Percentiles rank a stretch among this genome's conserved stretches.
Evolutionary conservation across 2,329 filamentous ascomycete genomes (phyloP).

Genomic region (Cladorrhinum sp.): DNA sequence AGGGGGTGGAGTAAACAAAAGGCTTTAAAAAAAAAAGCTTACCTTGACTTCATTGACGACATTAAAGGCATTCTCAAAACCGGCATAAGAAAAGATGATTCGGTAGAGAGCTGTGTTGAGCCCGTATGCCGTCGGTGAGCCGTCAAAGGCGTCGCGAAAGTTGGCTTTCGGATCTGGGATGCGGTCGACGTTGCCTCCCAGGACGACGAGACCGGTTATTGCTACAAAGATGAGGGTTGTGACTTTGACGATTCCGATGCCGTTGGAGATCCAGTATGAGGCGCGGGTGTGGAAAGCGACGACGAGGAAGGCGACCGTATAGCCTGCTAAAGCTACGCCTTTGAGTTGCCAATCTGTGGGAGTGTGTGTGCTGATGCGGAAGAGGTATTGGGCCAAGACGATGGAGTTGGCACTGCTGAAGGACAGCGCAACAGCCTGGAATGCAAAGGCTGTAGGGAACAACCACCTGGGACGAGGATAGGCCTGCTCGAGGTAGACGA

Average conservation of each 20-base stretch:
- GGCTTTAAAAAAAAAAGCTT: neutral
- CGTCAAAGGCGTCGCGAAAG: slow-evolving; percentile 54
- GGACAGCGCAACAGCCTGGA: slow-evolving; percentile 60
- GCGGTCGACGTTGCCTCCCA: slow-evolving; percentile 50
- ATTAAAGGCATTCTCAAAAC: slow-evolving; percentile 58
- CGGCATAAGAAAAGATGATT: slow-evolving; percentile 56
- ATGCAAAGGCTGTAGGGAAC: slow-evolving; percentile 62
- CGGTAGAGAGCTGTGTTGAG: slow-evolving; percentile 59
- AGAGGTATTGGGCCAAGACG: slow-evolving; percentile 62
- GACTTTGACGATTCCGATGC: slow-evolving; percentile 55
- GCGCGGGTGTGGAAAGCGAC: slow-evolving; percentile 50
- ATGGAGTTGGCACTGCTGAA: slow-evolving; percentile 66
- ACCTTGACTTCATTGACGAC: slow-evolving; percentile 56
- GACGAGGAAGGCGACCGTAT: slow-evolving; percentile 54
- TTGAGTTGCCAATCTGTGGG: slow-evolving; percentile 63
- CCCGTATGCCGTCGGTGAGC: slow-evolving; percentile 42
- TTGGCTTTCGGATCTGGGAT: slow-evolving; percentile 51
- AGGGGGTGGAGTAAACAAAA: too few species aligned
- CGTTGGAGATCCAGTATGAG: slow-evolving; percentile 52
- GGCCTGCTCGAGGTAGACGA: slow-evolving; percentile 66
- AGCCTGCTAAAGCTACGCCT: slow-evolving; percentile 62
- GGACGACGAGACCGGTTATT: slow-evolving; percentile 56
- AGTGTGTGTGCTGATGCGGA: slow-evolving; percentile 48
- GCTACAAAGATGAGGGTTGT: slow-evolving; percentile 56
- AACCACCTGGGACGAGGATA: slow-evolving; percentile 63